Evolutionary conservation across 1,139 yeast species (phyloP).

Genomic region (Pichia kudriavzevii): DNA sequence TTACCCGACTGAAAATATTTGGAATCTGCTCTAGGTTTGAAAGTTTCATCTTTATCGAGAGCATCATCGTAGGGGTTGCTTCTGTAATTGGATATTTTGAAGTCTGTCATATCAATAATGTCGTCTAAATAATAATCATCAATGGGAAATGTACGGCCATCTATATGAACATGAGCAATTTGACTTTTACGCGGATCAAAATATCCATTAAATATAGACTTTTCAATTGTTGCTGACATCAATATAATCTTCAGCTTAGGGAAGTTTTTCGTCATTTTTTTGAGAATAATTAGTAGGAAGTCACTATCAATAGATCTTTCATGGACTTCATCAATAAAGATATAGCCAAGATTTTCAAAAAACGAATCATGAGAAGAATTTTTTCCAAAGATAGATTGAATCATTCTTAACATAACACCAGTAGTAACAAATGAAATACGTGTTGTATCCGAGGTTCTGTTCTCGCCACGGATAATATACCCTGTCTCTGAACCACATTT

Average conservation of each 20-base stretch:
- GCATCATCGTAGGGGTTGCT: conserved; percentile 3
- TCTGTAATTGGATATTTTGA: conserved; percentile 32
- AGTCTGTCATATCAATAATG: conserved; percentile 48
- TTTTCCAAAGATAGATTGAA: conserved; percentile 43
- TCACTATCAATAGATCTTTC: conserved; percentile 92
- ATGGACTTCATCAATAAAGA: conserved; percentile 91
- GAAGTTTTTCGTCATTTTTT: conserved; percentile 41
- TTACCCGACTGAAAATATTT: conserved; percentile 55
- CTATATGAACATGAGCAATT: conserved; percentile 63
- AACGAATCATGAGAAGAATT: conserved; percentile 24
- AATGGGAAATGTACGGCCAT: conserved; percentile 92
- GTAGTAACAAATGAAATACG: conserved; percentile 83
- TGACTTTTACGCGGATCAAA: conserved; percentile 33
- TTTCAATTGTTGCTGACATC: conserved; percentile 93
- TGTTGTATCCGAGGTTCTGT: conserved; percentile 53
- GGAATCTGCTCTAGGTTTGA: conserved; percentile 57
- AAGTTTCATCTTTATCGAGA: conserved; percentile 23
- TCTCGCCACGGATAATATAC: conserved; percentile 84
- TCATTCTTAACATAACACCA: conserved; percentile 82
- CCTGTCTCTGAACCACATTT: conserved; percentile 77
- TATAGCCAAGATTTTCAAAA: conserved; percentile 53
- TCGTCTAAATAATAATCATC: conserved; percentile 65
- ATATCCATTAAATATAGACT: conserved; percentile 57
- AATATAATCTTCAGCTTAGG: conserved; percentile 61
- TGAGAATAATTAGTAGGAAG: conserved; percentile 69